phyloP scores from a whole-genome alignment of 257 asterid genomes.

The Lantana camara region DNA sequence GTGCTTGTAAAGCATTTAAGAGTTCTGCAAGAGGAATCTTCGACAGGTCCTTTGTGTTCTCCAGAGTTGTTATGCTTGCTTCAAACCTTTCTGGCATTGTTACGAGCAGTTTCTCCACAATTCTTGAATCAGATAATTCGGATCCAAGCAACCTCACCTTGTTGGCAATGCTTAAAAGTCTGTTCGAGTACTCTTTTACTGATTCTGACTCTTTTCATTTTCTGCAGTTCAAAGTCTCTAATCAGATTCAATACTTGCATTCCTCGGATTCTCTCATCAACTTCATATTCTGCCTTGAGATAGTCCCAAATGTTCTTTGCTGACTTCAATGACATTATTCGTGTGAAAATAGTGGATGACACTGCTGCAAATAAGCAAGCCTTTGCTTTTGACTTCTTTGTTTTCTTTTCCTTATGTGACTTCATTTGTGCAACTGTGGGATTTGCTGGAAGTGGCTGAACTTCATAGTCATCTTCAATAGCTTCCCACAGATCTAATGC shows the following conservation, averaged over 20 bases:
- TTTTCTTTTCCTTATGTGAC: neutral
- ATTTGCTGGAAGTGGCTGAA: neutral
- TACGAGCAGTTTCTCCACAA: neutral
- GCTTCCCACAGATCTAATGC: constrained; percentile 13
- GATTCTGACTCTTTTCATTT: constrained; percentile 13
- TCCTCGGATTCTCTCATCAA: neutral
- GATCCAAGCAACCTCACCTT: neutral
- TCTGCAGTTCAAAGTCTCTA: constrained; percentile 6
- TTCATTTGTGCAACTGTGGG: constrained; percentile 4
- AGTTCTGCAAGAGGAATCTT: constrained; percentile 3
- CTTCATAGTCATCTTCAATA: constrained; percentile 4
- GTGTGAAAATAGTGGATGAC: neutral
- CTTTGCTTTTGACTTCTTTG: neutral
- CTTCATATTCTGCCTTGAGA: neutral
- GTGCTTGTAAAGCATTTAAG: constrained; percentile 7
- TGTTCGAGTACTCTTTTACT: neutral
- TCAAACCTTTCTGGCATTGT: neutral
- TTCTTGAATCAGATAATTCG: constrained; percentile 1
- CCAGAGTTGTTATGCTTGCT: neutral
- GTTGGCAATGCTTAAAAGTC: neutral
- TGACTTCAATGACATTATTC: neutral
- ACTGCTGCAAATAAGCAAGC: neutral
- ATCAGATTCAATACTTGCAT: constrained; percentile 6
- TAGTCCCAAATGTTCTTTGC: neutral
- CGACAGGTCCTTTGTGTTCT: constrained; percentile 11